Conservation (phyloP, 371 early-diverging fungal species). For the Mucor circinelloides region DNA sequence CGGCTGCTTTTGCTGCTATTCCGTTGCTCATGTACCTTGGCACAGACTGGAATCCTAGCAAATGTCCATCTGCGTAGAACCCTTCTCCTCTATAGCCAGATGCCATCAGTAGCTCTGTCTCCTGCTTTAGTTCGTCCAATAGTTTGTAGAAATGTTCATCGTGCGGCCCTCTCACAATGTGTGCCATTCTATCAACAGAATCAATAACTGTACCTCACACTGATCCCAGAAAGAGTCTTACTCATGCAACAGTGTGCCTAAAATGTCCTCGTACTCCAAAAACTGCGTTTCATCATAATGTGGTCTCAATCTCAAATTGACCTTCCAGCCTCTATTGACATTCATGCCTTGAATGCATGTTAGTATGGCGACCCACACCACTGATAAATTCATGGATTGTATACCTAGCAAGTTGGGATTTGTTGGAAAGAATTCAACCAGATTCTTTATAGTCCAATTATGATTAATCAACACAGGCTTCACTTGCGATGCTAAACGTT, state of each 20-base stretch:
- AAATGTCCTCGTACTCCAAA: slow-evolving; percentile 55
- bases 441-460: slow-evolving; percentile 52
- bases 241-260: slow-evolving; percentile 76
- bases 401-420: slow-evolving; percentile 56
- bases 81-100: slow-evolving; percentile 56
- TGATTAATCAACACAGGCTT: slow-evolving; percentile 63
- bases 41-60: slow-evolving; percentile 34
- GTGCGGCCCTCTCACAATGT: slow-evolving; percentile 68
- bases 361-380: too few species aligned
- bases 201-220: not conserved
- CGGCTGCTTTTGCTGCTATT: slow-evolving; percentile 53
- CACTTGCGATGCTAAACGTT: slow-evolving; percentile 46
- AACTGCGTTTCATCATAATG: slow-evolving; percentile 49
- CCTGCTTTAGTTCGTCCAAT: slow-evolving; percentile 55
- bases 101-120: slow-evolving; percentile 51
- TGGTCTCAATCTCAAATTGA: slow-evolving; percentile 61
- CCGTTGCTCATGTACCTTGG: slow-evolving; percentile 14
- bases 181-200: slow-evolving; percentile 46
- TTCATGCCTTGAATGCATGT: slow-evolving; percentile 51
- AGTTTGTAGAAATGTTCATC: slow-evolving; percentile 63
- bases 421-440: slow-evolving; percentile 64
- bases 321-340: slow-evolving; percentile 58
- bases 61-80: slow-evolving; percentile 47
- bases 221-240: slow-evolving; percentile 16
- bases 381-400: not conserved